Evolutionary conservation across 2,329 filamentous ascomycete genomes (phyloP).

Genomic region (Sporothrix brasiliensis): DNA sequence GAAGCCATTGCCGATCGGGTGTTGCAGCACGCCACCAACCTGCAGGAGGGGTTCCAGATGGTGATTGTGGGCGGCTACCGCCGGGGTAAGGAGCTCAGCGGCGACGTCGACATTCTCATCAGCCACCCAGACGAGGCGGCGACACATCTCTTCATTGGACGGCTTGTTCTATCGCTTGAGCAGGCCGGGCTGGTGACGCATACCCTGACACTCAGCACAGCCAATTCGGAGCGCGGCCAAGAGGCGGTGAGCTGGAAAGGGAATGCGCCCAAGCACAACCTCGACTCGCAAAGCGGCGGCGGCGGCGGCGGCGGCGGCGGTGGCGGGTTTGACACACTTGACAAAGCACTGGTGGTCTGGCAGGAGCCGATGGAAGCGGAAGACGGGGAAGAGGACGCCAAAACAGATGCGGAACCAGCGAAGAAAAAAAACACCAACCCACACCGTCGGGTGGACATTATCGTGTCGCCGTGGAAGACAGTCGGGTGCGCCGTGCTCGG

Average conservation of each 20-base stretch:
- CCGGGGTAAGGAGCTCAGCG: conserved; percentile 70
- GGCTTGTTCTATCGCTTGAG: conserved; percentile 73
- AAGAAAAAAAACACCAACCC: conserved; percentile 64
- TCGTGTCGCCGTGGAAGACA: conserved; percentile 85
- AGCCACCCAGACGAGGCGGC: conserved; percentile 72
- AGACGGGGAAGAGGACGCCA: conserved; percentile 44
- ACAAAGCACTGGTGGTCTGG: conserved; percentile 94
- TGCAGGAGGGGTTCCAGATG: conserved; percentile 60
- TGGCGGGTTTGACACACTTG: conserved; percentile 78
- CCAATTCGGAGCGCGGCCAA: conserved; percentile 74
- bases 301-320: conserved; percentile 47
- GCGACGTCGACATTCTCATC: conserved; percentile 85
- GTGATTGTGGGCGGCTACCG: conserved; percentile 78
- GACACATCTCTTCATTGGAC: conserved; percentile 70
- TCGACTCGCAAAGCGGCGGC: conserved; percentile 23
- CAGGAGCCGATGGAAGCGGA: conserved; percentile 60
- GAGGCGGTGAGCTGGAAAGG: conserved; percentile 58
- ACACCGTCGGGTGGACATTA: conserved; percentile 89
- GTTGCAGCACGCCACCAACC: conserved; percentile 64
- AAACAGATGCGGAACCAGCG: background rate
- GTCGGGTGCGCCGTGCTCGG: conserved; percentile 85
- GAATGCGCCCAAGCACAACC: conserved; percentile 38
- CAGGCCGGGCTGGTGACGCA: conserved; percentile 74
- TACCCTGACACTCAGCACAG: conserved; percentile 70
- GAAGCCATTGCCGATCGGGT: conserved; percentile 68